Conservation (phyloP, 805 yeast genomes). For the Ogataea methylovora region DNA sequence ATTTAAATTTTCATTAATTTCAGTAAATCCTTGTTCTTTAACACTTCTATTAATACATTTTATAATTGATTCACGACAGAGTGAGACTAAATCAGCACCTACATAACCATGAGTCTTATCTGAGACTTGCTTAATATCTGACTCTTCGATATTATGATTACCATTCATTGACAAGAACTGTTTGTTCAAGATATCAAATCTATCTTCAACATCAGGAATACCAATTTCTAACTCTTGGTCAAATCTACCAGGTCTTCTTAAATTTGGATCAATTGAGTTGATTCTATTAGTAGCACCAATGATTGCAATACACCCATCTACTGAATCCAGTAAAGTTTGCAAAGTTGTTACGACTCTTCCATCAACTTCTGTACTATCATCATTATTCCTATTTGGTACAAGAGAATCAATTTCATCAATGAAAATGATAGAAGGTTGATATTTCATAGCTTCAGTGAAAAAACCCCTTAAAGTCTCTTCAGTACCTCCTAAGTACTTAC, state of each 20-base stretch:
- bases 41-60: constrained; percentile 64
- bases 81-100: constrained; percentile 89
- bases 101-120: constrained; percentile 91
- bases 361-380: constrained; percentile 88
- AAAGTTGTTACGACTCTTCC: constrained; percentile 85
- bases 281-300: constrained; percentile 95
- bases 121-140: constrained; percentile 58
- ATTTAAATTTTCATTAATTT: constrained; percentile 12
- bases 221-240: constrained; percentile 91
- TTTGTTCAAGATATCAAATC: constrained; percentile 63
- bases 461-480: constrained; percentile 76
- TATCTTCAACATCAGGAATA: constrained; percentile 79
- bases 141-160: constrained; percentile 40
- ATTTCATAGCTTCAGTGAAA: constrained; percentile 77
- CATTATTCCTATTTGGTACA: constrained; percentile 77
- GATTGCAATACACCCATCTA: constrained; percentile 62
- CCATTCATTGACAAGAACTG: constrained; percentile 48
- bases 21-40: constrained; percentile 6
- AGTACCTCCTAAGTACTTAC: constrained; percentile 91
- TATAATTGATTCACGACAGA: constrained; percentile 85
- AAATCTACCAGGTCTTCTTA: constrained; percentile 87
- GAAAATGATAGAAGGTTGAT: constrained; percentile 81
- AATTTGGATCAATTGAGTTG: constrained; percentile 81
- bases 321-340: constrained; percentile 73
- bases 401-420: constrained; percentile 92